phyloP scores from a whole-genome alignment of 139 green algal species.

The Coelastrella sp. region DNA sequence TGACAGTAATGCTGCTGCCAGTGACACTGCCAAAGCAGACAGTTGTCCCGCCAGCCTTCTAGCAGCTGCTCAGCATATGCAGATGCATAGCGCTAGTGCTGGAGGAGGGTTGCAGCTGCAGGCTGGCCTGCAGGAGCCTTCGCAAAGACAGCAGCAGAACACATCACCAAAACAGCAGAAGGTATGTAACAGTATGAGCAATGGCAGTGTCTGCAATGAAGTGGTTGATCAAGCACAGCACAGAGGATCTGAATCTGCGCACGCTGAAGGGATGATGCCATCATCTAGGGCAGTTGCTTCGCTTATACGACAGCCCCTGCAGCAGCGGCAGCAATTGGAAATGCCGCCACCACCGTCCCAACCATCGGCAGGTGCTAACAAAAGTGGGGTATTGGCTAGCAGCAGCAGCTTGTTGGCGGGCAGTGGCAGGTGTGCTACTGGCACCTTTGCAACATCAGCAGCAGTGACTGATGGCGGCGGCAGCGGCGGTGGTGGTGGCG shows the following conservation, averaged over 20 bases:
- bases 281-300: no score
- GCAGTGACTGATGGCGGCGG: slow-evolving; percentile 16
- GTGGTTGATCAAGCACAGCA: not conserved
- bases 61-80: not conserved
- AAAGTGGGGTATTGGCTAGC: not conserved
- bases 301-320: not conserved
- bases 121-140: not conserved
- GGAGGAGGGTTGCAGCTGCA: no score
- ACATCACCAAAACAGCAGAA: no score
- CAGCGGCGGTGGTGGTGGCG: not conserved
- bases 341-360: not conserved
- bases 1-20: not conserved
- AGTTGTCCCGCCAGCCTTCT: slow-evolving; percentile 41
- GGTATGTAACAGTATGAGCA: no score
- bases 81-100: not conserved
- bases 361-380: slow-evolving; percentile 7
- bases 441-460: not conserved
- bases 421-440: not conserved
- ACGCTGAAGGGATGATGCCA: no score
- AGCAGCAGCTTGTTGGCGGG: not conserved
- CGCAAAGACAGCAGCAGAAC: not conserved
- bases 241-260: no score
- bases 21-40: not conserved
- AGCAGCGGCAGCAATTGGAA: slow-evolving; percentile 19
- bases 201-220: no score